These are phyloP conservation scores for Stereum hirsutum DNA, from an alignment of 1,284 basidiomycete genomes.

Conservation along the genomic window DNA sequence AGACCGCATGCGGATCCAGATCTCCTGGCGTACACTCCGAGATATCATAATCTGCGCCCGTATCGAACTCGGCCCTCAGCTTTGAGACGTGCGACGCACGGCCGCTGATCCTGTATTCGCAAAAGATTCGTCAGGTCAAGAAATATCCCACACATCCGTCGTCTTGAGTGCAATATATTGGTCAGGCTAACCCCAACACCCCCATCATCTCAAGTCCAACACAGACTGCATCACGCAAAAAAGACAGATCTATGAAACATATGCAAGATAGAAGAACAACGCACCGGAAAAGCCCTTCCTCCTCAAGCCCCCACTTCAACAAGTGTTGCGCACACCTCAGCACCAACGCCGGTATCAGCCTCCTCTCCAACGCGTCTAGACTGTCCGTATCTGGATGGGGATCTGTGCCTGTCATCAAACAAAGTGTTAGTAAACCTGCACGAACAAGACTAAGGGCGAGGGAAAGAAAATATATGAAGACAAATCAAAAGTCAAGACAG, in stretches of 20 bases:
- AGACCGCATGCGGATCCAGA: constrained; percentile 86
- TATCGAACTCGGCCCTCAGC: constrained; percentile 77
- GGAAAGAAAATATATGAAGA: too few species aligned
- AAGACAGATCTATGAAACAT: too few species aligned
- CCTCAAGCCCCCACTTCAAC: constrained; percentile 69
- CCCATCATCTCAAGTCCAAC: too few species aligned
- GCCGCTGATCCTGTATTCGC: constrained; percentile 52
- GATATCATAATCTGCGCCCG: constrained; percentile 82
- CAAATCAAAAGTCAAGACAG: too few species aligned
- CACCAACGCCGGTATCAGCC: constrained; percentile 63
- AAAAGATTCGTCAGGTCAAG: constrained; percentile 3
- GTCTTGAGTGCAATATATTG: too few species aligned
- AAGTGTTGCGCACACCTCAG: constrained; percentile 76
- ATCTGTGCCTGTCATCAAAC: constrained; percentile 5
- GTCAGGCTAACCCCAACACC: too few species aligned
- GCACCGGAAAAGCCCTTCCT: constrained; percentile 78
- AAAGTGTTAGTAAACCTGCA: not conserved
- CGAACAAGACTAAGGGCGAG: too few species aligned
- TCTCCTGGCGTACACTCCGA: constrained; percentile 68
- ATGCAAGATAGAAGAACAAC: too few species aligned
- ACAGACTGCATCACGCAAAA: too few species aligned
- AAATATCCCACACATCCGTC: constrained; percentile 1
- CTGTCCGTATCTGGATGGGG: too few species aligned
- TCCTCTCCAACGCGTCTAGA: constrained; percentile 41
- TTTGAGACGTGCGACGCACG: constrained; percentile 67